Conservation (phyloP, 2,329 filamentous ascomycete species). For the Penicillium sp. region DNA sequence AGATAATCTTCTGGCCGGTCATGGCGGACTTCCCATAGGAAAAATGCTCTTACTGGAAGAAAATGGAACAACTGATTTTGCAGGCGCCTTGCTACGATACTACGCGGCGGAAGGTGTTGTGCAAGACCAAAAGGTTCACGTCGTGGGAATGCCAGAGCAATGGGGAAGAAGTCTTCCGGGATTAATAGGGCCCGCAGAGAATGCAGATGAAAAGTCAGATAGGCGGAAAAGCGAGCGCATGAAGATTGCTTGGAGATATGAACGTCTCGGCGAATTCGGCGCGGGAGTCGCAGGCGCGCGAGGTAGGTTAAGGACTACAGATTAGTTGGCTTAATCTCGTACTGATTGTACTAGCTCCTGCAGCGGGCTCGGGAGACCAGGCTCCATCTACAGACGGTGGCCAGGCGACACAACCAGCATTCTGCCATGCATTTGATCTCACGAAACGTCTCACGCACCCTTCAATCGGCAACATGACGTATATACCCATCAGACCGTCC, state of each 20-base stretch:
- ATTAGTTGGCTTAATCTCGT: constrained; percentile 2
- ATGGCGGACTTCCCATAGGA: constrained; percentile 82
- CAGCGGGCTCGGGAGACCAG: constrained; percentile 41
- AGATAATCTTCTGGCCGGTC: constrained; percentile 82
- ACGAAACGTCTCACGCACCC: constrained; percentile 67
- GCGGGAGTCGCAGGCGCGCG: constrained; percentile 58
- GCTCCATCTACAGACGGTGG: constrained; percentile 43
- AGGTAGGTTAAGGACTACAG: constrained; percentile 58
- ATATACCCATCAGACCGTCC: constrained; percentile 52
- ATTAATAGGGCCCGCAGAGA: constrained; percentile 58
- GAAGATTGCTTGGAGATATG: constrained; percentile 99
- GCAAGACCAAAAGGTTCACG: constrained; percentile 86
- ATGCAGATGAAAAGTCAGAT: constrained; percentile 48
- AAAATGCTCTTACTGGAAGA: constrained; percentile 83
- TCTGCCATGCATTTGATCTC: constrained; percentile 77
- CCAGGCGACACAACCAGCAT: constrained; percentile 47
- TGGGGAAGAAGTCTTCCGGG: constrained; percentile 88
- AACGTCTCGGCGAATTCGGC: constrained; percentile 75
- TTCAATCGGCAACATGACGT: constrained; percentile 57
- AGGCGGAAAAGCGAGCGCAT: constrained; percentile 71
- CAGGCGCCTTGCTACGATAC: constrained; percentile 80
- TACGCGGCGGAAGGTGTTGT: constrained; percentile 92
- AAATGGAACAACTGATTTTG: constrained; percentile 91
- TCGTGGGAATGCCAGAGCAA: constrained; percentile 76
- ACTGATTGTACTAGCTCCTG: constrained; percentile 34